Conservation (phyloP, 2,329 filamentous ascomycete species). For the Colletotrichum destructivum region DNA sequence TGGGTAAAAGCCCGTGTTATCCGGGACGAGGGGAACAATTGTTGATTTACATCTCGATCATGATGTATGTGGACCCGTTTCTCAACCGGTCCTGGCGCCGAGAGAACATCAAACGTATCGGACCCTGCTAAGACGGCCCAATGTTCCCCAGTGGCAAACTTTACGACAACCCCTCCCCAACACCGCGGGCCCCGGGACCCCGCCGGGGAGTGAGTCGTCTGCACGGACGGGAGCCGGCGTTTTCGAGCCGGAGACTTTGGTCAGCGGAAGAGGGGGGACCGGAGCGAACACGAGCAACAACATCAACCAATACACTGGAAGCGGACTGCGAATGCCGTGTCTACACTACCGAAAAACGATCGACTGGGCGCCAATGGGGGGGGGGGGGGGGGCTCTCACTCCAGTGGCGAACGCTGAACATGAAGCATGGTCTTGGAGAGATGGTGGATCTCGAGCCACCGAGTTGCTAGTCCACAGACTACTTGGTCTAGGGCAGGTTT, state of each 20-base stretch:
- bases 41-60: background rate
- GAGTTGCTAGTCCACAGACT: too few relatives aligned
- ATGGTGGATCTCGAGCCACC: background rate
- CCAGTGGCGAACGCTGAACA: constrained; percentile 19
- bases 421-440: constrained; percentile 1
- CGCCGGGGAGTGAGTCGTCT: constrained; percentile 9
- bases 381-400: background rate
- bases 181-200: constrained; percentile 6
- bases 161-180: background rate
- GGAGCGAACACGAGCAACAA: background rate
- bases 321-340: constrained; percentile 5
- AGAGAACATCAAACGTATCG: constrained; percentile 13
- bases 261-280: background rate
- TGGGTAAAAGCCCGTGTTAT: background rate
- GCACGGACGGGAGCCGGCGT: constrained; percentile 38
- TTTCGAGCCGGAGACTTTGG: constrained; percentile 19
- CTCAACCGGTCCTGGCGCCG: background rate
- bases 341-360: constrained; percentile 25
- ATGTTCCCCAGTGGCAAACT: constrained; percentile 18
- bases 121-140: constrained; percentile 10
- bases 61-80: background rate
- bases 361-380: constrained; percentile 3
- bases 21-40: background rate
- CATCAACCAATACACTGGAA: background rate
- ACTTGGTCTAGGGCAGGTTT: background rate